These are phyloP conservation scores for Phytophthora pisi DNA, from an alignment of 352 stramenopile species.

Conservation along the genomic window DNA sequence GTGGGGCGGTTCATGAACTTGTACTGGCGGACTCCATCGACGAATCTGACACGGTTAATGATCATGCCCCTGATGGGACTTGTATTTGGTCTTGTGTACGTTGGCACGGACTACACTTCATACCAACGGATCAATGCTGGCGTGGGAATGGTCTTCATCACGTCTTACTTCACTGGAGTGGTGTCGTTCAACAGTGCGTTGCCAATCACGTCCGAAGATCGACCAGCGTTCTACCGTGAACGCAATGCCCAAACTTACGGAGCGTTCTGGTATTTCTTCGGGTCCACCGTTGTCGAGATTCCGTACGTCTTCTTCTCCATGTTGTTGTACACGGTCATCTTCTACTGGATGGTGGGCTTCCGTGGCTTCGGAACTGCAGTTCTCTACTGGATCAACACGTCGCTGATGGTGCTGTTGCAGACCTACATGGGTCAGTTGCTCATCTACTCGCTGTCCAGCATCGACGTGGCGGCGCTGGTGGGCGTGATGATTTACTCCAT, in stretches of 20 bases:
- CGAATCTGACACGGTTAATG: conserved; percentile 7
- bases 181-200: conserved; percentile 72
- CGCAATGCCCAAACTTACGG: conserved; percentile 86
- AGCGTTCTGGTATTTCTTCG: conserved; percentile 63
- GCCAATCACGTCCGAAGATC: conserved; percentile 75
- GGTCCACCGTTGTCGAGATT: conserved; percentile 75
- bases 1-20: conserved; percentile 25
- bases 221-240: conserved; percentile 91
- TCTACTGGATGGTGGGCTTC: conserved; percentile 78
- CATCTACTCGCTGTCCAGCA: conserved; percentile 36
- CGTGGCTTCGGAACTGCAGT: conserved; percentile 27
- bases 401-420: conserved; percentile 55
- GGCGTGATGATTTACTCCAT: conserved; percentile 53
- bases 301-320: conserved; percentile 46
- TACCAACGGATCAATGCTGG: conserved; percentile 19
- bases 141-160: conserved; percentile 62
- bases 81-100: conserved; percentile 22
- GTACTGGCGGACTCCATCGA: conserved; percentile 36
- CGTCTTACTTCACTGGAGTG: conserved; percentile 70
- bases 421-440: conserved; percentile 57
- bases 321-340: conserved; percentile 60
- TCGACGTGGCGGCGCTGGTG: conserved; percentile 45
- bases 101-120: conserved; percentile 14
- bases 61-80: conserved; percentile 16
- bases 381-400: conserved; percentile 76